Evolutionary conservation across 2,329 filamentous ascomycete species (phyloP), one percentile per base, ranked within the genome.

Genomic region (Coniochaeta pulveracea): DNA sequence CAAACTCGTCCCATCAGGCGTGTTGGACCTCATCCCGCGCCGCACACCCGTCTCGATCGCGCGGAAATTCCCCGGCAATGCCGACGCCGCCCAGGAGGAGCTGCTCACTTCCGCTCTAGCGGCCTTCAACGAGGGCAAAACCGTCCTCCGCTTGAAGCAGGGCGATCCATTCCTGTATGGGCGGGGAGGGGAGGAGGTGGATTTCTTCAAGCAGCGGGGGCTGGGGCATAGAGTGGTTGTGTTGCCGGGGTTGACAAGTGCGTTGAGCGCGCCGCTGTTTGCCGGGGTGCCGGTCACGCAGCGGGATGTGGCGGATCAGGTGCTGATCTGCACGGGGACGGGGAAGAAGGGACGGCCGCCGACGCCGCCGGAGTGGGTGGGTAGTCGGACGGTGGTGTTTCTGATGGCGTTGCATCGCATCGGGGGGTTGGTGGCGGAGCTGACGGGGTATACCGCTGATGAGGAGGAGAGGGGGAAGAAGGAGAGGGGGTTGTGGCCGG

Each of bases 121-220:
- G 3, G 85, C 76, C 3, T 64, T 66, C 11, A 51, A 48, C 5
- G 56, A 58, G 14, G 91, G 91, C 10, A 76, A 83, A 52, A 82
- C 75, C 2, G 91, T 98, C 0, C 66, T 98, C 21, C 73, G 91
- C 3, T 66, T 98, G 27, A 98, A 98, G 61, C 91, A 98, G 54
- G 91, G 91, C 28, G 91, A 98, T 49, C 91, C 91, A 0, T 98
- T 93, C 57, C 74, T 98, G 24, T 98, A 96, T 56, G 91, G 91
- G 24, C 78, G 91, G 24, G 91, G 91, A 36, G 91, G 85, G 21
- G 91, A 98, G 54, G 91, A 98, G 55, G 84, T 85, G 24, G 72
- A 76, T 19, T 94, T 83, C 52, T 95, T 98, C 66, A 65, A 76
- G 3, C 60, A 62, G 3, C 69, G 80, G 30, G 85, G 86, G 2